Percentiles rank a stretch among this genome's conserved stretches.
phyloP scores from a whole-genome alignment of 2,329 filamentous ascomycete species.

The Zymoseptoria ardabiliae region DNA sequence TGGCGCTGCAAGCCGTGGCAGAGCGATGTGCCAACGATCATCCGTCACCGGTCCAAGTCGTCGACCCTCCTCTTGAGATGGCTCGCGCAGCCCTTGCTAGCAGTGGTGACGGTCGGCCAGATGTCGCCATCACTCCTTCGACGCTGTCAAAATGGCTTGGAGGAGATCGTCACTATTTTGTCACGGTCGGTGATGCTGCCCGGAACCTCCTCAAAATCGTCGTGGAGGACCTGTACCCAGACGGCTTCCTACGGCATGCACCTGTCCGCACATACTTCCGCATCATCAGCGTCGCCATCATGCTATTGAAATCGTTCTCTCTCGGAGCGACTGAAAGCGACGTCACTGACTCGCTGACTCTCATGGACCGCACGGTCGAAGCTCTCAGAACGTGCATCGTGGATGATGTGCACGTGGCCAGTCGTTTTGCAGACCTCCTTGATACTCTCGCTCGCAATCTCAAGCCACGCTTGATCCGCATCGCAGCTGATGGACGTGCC shows the following conservation, averaged over 20 bases:
- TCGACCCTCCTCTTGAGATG: constrained; percentile 24
- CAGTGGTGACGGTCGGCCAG: constrained; percentile 28
- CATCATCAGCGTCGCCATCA: constrained; percentile 79
- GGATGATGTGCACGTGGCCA: constrained; percentile 79
- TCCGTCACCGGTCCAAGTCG: constrained; percentile 27
- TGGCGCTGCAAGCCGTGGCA: constrained; percentile 89
- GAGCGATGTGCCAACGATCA: constrained; percentile 81
- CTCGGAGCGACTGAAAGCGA: constrained; percentile 72
- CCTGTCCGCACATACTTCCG: constrained; percentile 80
- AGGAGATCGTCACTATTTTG: constrained; percentile 55
- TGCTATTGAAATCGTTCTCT: constrained; percentile 75
- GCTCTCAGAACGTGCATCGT: constrained; percentile 72
- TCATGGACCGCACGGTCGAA: constrained; percentile 68
- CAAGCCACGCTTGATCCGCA: constrained; percentile 60
- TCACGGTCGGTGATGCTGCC: constrained; percentile 68
- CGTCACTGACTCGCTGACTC: constrained; percentile 63
- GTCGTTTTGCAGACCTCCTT: constrained; percentile 74
- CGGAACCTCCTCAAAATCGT: constrained; percentile 70
- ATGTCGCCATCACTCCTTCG: constrained; percentile 38
- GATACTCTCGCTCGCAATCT: constrained; percentile 69
- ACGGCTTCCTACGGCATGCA: constrained; percentile 71
- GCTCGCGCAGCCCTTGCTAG: constrained; percentile 26
- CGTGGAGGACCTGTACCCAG: constrained; percentile 66
- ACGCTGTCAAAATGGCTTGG: constrained; percentile 46
- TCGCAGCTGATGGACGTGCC: constrained; percentile 40